These are phyloP conservation scores for Annona cherimola DNA, from an alignment of 164 flowering plant species.

Conservation along the genomic window DNA sequence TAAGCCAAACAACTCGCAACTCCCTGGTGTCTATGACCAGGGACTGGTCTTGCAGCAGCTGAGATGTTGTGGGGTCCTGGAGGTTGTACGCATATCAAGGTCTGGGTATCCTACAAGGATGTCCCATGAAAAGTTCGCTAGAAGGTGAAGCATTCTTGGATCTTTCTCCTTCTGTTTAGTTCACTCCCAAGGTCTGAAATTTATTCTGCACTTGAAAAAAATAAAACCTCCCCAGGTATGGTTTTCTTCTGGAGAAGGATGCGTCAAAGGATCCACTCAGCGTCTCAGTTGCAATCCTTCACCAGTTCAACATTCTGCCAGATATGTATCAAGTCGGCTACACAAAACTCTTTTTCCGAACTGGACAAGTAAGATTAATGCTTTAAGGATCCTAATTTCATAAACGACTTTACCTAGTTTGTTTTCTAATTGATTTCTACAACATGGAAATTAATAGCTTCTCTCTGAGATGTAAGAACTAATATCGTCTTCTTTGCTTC, in stretches of 20 bases:
- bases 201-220: not conserved
- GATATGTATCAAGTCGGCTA: constrained; percentile 99
- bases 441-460: no score
- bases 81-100: constrained; percentile 94
- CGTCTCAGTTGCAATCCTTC: constrained; percentile 97
- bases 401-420: no score
- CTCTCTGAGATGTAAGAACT: no score
- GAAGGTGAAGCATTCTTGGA: constrained; percentile 47
- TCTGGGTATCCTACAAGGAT: constrained; percentile 98
- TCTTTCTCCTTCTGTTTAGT: not conserved
- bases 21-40: constrained; percentile 82
- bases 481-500: no score
- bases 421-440: no score
- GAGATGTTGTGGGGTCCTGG: constrained; percentile 95
- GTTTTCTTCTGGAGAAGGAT: constrained; percentile 80
- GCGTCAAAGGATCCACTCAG: constrained; percentile 92
- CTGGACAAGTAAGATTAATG: constrained; percentile 71
- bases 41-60: constrained; percentile 87
- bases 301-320: constrained; percentile 87
- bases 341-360: constrained; percentile 94
- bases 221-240: constrained; percentile 52
- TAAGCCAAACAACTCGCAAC: constrained; percentile 80
- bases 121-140: constrained; percentile 96
- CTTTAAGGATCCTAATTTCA: no score
- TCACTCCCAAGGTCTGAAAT: not conserved